Conservation (phyloP, 2,329 filamentous ascomycete species). For the Penicillium sp. region DNA sequence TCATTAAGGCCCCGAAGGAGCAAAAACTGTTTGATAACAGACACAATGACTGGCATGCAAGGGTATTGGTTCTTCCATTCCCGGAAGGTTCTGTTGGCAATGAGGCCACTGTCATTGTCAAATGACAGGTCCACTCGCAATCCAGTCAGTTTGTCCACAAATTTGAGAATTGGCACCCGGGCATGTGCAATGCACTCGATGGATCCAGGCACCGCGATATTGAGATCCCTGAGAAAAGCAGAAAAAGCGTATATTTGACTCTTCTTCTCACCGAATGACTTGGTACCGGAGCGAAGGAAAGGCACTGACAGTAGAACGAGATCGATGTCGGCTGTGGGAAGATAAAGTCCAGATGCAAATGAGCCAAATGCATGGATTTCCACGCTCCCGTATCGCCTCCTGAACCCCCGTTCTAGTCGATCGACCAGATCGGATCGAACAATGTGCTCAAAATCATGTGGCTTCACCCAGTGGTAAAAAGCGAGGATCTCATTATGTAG, state of each 20-base stretch:
- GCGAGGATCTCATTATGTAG: conserved; percentile 85
- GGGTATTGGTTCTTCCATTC: conserved; percentile 75
- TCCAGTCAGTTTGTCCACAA: conserved; percentile 68
- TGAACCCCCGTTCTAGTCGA: conserved; percentile 59
- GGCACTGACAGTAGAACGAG: conserved; percentile 67
- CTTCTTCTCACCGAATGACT: conserved; percentile 48
- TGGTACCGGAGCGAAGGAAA: conserved; percentile 51
- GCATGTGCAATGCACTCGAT: conserved; percentile 67
- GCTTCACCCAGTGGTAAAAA: conserved; percentile 80
- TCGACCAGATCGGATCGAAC: conserved; percentile 68
- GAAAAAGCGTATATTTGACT: conserved; percentile 57
- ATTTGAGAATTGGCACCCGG: conserved; percentile 89
- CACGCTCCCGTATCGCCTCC: conserved; percentile 53
- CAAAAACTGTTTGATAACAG: conserved; percentile 86
- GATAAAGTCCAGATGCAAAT: conserved; percentile 75
- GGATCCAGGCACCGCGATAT: conserved; percentile 53
- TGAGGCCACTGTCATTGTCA: conserved; percentile 77
- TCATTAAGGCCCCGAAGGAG: conserved; percentile 87
- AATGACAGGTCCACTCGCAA: conserved; percentile 91
- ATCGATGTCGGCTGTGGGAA: conserved; percentile 86
- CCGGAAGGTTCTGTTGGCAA: conserved; percentile 73
- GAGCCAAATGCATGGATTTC: conserved; percentile 80
- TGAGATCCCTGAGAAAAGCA: conserved; percentile 51
- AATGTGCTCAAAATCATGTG: conserved; percentile 67
- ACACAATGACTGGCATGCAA: conserved; percentile 77